Conservation (phyloP, 1,284 basidiomycete species). For the Trichosporon coremiiforme region DNA sequence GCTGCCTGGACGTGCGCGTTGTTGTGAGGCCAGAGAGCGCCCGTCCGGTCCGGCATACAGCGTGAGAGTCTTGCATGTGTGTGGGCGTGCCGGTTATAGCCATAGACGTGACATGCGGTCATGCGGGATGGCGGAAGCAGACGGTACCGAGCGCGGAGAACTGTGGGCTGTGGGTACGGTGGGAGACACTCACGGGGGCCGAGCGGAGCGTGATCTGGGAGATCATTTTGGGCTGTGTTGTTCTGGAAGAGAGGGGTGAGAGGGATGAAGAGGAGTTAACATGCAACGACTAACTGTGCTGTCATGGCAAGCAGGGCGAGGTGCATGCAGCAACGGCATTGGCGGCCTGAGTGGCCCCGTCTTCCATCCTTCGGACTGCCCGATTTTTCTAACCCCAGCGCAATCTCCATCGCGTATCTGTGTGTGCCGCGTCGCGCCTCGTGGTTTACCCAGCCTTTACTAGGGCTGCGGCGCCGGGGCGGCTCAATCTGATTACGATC, state of each 20-base stretch:
- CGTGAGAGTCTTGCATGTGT: not conserved
- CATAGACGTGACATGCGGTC: constrained; percentile 14
- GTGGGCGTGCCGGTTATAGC: constrained; percentile 9
- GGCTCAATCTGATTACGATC: constrained; percentile 11
- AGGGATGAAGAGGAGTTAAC: constrained; percentile 11
- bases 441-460: not conserved
- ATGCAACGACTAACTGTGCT: constrained; percentile 9
- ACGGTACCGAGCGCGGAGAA: constrained; percentile 2
- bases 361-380: constrained; percentile 15
- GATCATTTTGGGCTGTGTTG: constrained; percentile 3
- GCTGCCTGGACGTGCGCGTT: not conserved
- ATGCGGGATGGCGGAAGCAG: constrained; percentile 9
- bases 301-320: not conserved
- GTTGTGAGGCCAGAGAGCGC: not conserved
- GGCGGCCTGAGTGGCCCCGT: constrained; percentile 18
- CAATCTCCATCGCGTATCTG: constrained; percentile 9
- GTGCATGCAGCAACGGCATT: constrained; percentile 18
- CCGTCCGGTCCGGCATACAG: not conserved
- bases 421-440: constrained; percentile 1
- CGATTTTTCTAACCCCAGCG: constrained; percentile 19
- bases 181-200: constrained; percentile 16
- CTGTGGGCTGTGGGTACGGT: not conserved
- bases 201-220: constrained; percentile 17
- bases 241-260: not conserved
- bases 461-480: not conserved